These are phyloP conservation scores for Musa itinerans DNA, from an alignment of 176 grass and related monocot species.

Conservation along the genomic window DNA sequence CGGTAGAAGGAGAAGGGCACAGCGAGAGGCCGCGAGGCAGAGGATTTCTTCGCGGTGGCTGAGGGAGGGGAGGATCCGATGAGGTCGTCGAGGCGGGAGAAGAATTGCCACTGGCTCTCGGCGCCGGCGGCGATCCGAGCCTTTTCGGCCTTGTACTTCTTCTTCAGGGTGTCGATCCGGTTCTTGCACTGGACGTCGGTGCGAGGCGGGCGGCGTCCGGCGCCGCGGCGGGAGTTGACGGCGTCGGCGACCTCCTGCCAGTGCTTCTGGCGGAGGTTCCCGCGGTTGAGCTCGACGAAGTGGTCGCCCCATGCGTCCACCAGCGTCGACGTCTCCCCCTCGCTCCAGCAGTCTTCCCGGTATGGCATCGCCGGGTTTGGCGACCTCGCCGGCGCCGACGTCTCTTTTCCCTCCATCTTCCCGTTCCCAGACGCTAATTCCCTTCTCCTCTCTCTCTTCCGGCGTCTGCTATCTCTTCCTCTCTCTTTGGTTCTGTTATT, in stretches of 20 bases:
- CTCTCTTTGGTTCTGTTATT: too few relatives aligned
- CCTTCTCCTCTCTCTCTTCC: slow-evolving; percentile 14
- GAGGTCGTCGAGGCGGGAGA: slow-evolving; percentile 58
- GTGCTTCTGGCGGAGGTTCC: slow-evolving; percentile 96
- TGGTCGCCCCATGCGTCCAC: slow-evolving; percentile 71
- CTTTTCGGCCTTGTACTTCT: slow-evolving; percentile 94
- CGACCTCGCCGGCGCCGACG: slow-evolving; percentile 28
- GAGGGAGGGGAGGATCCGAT: slow-evolving; percentile 30
- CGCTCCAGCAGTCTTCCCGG: slow-evolving; percentile 97
- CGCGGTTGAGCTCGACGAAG: slow-evolving; percentile 78
- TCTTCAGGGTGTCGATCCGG: slow-evolving; percentile 93
- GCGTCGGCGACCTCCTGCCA: slow-evolving; percentile 84
- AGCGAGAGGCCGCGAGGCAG: slow-evolving; percentile 21
- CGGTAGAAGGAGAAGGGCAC: slow-evolving; percentile 14
- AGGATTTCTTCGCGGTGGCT: slow-evolving; percentile 2
- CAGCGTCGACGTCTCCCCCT: slow-evolving; percentile 78
- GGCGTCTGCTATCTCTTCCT: neutral
- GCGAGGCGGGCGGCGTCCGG: slow-evolving; percentile 61
- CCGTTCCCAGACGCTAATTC: slow-evolving; percentile 20
- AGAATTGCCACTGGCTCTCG: slow-evolving; percentile 57
- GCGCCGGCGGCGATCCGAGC: slow-evolving; percentile 22
- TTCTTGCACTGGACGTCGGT: slow-evolving; percentile 97
- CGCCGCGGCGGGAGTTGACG: slow-evolving; percentile 56
- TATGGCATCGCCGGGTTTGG: slow-evolving; percentile 73
- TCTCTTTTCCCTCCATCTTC: slow-evolving; percentile 11